Percentiles rank a stretch among this genome's conserved stretches.
phyloP scores from a whole-genome alignment of 2,329 filamentous ascomycete genomes.

The Aspergillus oerlinghausenensis region DNA sequence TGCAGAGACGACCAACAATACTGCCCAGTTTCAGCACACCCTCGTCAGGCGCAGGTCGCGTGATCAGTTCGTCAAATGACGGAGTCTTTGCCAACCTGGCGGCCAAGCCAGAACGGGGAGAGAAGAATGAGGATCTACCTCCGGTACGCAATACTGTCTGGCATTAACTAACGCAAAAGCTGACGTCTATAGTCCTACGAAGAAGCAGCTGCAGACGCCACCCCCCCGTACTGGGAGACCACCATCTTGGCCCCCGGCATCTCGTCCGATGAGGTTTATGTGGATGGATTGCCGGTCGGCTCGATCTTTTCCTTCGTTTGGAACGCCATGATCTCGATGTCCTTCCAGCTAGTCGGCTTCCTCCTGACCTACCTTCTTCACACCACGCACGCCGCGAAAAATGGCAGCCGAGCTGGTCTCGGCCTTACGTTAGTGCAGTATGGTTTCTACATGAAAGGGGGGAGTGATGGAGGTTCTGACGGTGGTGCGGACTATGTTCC shows the following conservation, averaged over 20 bases:
- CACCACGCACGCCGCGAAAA: slow-evolving; percentile 96
- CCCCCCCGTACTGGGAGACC: slow-evolving; percentile 98
- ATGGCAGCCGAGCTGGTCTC: slow-evolving; percentile 88
- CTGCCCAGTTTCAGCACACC: slow-evolving; percentile 48
- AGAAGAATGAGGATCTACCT: slow-evolving; percentile 84
- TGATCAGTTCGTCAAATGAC: slow-evolving; percentile 75
- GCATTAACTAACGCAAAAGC: slow-evolving; percentile 15
- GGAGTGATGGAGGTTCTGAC: slow-evolving; percentile 40
- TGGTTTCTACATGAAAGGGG: slow-evolving; percentile 87
- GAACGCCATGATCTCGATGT: slow-evolving; percentile 92
- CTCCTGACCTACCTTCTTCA: slow-evolving; percentile 96
- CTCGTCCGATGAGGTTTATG: slow-evolving; percentile 90
- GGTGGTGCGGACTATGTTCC: slow-evolving; percentile 47
- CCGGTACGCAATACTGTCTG: slow-evolving; percentile 62
- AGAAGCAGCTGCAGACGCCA: slow-evolving; percentile 92
- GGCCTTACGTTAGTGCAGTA: slow-evolving; percentile 95
- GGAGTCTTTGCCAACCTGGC: slow-evolving; percentile 95
- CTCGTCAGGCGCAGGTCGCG: slow-evolving; percentile 41
- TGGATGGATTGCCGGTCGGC: slow-evolving; percentile 88
- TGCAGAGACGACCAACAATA: slow-evolving; percentile 50
- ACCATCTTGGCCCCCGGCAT: slow-evolving; percentile 92
- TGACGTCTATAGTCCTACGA: slow-evolving; percentile 71
- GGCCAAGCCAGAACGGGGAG: slow-evolving; percentile 78
- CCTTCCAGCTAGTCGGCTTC: slow-evolving; percentile 95
- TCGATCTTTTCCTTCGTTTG: slow-evolving; percentile 76